Evolutionary conservation across 208 protist species (phyloP), one percentile per base, ranked within the genome.

Genomic region (Wallacemonas collosoma): DNA sequence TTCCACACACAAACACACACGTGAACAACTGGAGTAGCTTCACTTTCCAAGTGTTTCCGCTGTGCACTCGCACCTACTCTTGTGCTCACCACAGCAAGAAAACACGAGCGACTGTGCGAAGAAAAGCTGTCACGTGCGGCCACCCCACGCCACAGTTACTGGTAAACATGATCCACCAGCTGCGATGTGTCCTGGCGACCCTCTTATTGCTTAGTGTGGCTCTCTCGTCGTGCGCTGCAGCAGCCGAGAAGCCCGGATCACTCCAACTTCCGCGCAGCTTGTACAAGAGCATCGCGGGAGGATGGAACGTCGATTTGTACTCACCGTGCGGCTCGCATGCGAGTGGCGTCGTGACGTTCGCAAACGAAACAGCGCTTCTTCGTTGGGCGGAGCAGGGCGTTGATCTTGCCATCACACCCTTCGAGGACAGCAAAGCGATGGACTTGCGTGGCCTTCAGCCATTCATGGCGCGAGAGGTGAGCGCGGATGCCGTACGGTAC

Each of bases 251-350:
- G 36, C 35, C 26, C 11, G 62, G 61, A 7, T 67, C 61, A 48
- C 47, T 93, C 35, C 78, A 85, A 43, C 62, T 93, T 2, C 88
- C 88, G 8, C 68, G 70, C 48, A 53, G 68, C 36, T 47, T 93
- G 36, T 79, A 78, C 45, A 79, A 84, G 36, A 62, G 77, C 50
- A 87, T 86, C 17, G 85, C 73, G 40, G 86, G 86, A 0, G 78
- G 87, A 43, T 94, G 89, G 87, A 75, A 61, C 36, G 74, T 90
- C 44, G 82, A 88, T 63, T 55, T 94, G 51, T 58, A 82, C 14
- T 85, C 86, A 11, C 78, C 85, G 35, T 91, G 86, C 54, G 50
- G 77, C 1, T 56, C 56, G 7, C 61, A 73, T 35, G 35, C 60
- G 38, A 58, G 61, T 43, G 82, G 83, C 26, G 78, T 57, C 43